Base-by-base conservation (phyloP, 257 asterid species). In the Linderniella brevidens region DNA sequence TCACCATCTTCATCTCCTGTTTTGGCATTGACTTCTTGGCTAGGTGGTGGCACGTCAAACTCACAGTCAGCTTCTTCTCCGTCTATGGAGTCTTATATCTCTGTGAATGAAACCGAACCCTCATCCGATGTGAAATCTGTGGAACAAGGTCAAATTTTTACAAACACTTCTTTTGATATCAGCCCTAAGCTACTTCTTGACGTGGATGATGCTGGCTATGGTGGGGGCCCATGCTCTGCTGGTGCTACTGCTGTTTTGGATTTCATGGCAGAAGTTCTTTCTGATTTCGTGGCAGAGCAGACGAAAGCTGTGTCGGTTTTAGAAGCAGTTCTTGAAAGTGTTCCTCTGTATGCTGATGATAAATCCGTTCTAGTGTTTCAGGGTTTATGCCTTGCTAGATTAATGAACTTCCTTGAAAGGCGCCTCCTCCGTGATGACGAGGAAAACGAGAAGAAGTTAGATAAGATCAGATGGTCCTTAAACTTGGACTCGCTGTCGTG, bases 191-290 rank as follows among this genome's bases (percentile, higher is more conserved):
- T 79, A 52, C 87, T 90, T 49, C 83, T 90, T 58, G 92, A 85
- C 62, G 93, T 90, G 54, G 99, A 90, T 62, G 92, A 90, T 61
- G 77, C 79, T 69, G 94, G 99, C 48, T 85, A 85, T 67, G 94
- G 99, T 52, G 94, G 99, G n/a, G 99, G 99, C 15, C 96, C 99
- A 9, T 90, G 99, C 56, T 85, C 99, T 58, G 93, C 96, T 59
- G 94, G 84, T 48, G 96, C 99, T 53, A 67, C 92, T 61, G 94
- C 96, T 56, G 71, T 90, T 68, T 64, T 85, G 39, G 99, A 90
- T 65, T 82, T 90, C 57, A 57, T 90, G 68, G 93, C 99, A 7
- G 96, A 81, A 79, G 93, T 90, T 68, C 69, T 90, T 20, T 80
- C 96, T 45, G 94, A 73, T 65, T 64, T 85, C 52, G 67, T 73